A percentile compares a stretch with the other conserved stretches of the same genome.
Conservation (phyloP, 805 yeast genomes). For the Zygotorulaspora danielsina region DNA sequence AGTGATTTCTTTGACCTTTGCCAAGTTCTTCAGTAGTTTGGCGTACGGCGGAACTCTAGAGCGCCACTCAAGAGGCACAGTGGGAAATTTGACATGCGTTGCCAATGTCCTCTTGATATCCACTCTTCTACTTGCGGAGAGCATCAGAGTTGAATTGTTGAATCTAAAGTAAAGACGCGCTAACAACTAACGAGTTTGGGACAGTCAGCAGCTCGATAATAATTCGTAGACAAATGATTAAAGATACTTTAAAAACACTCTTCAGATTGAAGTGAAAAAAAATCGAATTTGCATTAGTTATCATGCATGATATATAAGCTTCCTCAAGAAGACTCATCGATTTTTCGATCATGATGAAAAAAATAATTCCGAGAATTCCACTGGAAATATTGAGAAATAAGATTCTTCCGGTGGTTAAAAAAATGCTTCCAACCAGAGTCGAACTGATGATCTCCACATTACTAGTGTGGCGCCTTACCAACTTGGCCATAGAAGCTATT, state of each 20-base stretch:
- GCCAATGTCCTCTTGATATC: constrained; percentile 25
- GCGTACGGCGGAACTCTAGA: constrained; percentile 86
- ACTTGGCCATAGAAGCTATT: constrained; percentile 54
- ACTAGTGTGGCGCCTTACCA: constrained; percentile 89
- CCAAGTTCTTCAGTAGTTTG: constrained; percentile 61
- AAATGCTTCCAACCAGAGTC: constrained; percentile 63
- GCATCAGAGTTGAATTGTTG: constrained; percentile 16
- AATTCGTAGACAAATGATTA: not conserved
- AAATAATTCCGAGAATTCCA: constrained; percentile 6
- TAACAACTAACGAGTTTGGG: not conserved
- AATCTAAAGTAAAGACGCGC: too few relatives aligned
- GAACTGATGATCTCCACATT: constrained; percentile 80
- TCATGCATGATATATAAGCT: not conserved
- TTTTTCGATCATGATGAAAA: constrained; percentile 1
- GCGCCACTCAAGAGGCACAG: constrained; percentile 57
- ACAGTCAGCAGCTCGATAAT: not conserved
- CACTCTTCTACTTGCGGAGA: constrained; percentile 23
- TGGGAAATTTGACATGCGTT: constrained; percentile 20
- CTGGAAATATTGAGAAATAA: constrained; percentile 9
- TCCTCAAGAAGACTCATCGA: constrained; percentile 2
- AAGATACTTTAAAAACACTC: not conserved
- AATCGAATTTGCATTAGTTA: not conserved
- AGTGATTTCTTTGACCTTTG: constrained; percentile 59
- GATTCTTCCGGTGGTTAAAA: not conserved
- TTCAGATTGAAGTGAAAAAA: not conserved